Conservation (phyloP, 2,329 filamentous ascomycete species). For the Corynespora cassiicola region DNA sequence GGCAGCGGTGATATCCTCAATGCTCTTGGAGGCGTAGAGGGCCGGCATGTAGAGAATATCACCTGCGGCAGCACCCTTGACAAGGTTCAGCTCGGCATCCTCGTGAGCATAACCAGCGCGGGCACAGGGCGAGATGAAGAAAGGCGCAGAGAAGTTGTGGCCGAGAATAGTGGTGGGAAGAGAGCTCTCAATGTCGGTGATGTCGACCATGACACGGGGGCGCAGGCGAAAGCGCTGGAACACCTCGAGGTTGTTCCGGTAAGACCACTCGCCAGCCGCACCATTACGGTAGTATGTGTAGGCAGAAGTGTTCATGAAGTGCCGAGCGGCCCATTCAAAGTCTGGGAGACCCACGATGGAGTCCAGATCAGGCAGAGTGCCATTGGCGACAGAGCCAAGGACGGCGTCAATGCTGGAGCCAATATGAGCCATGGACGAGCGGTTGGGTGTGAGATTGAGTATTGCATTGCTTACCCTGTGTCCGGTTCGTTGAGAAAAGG, state of each 20-base stretch:
- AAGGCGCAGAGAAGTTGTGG: conserved; percentile 61
- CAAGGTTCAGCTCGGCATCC: conserved; percentile 58
- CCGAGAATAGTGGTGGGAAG: conserved; percentile 58
- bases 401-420: conserved; percentile 31
- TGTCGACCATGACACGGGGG: conserved; percentile 59
- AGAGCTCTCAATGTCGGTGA: conserved; percentile 47
- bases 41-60: conserved; percentile 59
- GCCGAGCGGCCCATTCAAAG: conserved; percentile 61
- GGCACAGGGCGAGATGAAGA: conserved; percentile 59
- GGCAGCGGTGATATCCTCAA: conserved; percentile 40
- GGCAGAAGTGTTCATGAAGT: conserved; percentile 54
- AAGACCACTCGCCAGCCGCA: conserved; percentile 62
- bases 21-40: conserved; percentile 42
- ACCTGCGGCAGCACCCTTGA: conserved; percentile 56
- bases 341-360: conserved; percentile 59
- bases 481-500: conserved; percentile 45
- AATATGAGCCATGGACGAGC: too few relatives aligned
- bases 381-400: conserved; percentile 34
- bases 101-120: conserved; percentile 51
- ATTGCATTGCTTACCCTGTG: conserved; percentile 36
- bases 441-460: too few relatives aligned
- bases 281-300: conserved; percentile 66
- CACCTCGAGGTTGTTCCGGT: conserved; percentile 64
- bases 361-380: conserved; percentile 51
- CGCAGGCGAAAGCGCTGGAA: conserved; percentile 58